Percentiles rank a stretch among this genome's conserved stretches.
These are phyloP conservation scores for Infundibulicybe gibba DNA, from an alignment of 768 basidiomycete species.

Conservation along the genomic window DNA sequence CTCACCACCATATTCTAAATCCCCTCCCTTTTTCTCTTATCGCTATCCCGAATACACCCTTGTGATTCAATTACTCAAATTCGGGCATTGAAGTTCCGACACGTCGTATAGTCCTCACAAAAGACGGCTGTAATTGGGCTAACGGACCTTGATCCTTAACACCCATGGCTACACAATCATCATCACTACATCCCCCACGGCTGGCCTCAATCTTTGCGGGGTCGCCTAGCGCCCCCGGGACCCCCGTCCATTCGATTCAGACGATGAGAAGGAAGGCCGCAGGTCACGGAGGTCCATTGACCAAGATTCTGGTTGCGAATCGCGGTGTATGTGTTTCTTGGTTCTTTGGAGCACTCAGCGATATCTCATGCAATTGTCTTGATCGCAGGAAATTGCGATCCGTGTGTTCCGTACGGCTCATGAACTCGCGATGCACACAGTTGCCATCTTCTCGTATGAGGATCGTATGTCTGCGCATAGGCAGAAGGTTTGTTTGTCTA, in stretches of 20 bases:
- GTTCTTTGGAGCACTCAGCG: constrained; percentile 3
- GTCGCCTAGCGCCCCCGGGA: constrained; percentile 76
- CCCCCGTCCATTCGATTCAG: constrained; percentile 87
- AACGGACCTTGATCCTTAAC: constrained; percentile 7
- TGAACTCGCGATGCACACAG: constrained; percentile 98
- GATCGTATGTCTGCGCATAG: constrained; percentile 96
- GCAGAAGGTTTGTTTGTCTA: constrained; percentile 70
- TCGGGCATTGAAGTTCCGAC: too few species aligned
- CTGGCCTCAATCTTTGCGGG: constrained; percentile 68
- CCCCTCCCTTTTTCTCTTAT: constrained; percentile 1
- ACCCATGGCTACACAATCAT: constrained; percentile 38
- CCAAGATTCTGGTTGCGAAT: constrained; percentile 91
- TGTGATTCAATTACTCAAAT: too few species aligned
- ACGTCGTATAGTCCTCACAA: too few species aligned
- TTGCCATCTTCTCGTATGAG: constrained; percentile 97
- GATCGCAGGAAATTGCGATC: constrained; percentile 90
- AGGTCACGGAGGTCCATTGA: constrained; percentile 85
- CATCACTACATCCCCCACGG: constrained; percentile 65
- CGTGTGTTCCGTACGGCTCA: constrained; percentile 98
- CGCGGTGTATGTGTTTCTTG: constrained; percentile 63
- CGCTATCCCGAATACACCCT: too few species aligned
- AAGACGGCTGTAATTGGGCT: constrained; percentile 3
- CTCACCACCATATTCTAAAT: constrained; percentile 8
- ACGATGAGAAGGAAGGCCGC: constrained; percentile 89
- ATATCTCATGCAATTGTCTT: constrained; percentile 7